Evolutionary conservation across 805 yeast genomes (phyloP).

Genomic region (Schwanniomyces pseudopolymorphus): DNA sequence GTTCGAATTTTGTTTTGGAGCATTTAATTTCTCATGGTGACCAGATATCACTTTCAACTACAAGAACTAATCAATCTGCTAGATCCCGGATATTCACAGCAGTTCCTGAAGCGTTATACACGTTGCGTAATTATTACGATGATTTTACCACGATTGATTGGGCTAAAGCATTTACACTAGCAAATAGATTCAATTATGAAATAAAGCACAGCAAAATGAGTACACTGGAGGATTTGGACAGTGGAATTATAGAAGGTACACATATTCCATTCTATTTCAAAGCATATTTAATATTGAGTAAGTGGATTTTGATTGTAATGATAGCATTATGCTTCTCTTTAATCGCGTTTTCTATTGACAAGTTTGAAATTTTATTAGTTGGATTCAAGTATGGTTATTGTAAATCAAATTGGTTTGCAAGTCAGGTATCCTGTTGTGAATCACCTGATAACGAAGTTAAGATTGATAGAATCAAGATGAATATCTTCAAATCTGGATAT

Average conservation of each 20-base stretch:
- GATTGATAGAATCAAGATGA: constrained; percentile 3
- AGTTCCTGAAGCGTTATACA: constrained; percentile 15
- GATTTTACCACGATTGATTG: constrained; percentile 64
- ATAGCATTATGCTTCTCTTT: constrained; percentile 47
- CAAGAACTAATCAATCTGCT: constrained; percentile 12
- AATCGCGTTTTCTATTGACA: constrained; percentile 51
- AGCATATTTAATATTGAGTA: constrained; percentile 39
- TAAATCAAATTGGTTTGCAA: constrained; percentile 40
- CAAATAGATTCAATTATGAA: constrained; percentile 40
- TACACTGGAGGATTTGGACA: constrained; percentile 4
- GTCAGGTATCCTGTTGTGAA: constrained; percentile 44
- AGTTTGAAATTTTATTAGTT: constrained; percentile 45
- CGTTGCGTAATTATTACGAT: constrained; percentile 45
- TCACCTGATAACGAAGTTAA: background rate
- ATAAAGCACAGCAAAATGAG: constrained; percentile 32
- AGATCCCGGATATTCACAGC: constrained; percentile 13
- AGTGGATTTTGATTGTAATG: constrained; percentile 50
- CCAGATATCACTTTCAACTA: constrained; percentile 9
- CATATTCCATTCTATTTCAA: constrained; percentile 21
- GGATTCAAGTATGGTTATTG: constrained; percentile 57
- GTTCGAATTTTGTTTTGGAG: background rate
- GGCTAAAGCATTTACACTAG: constrained; percentile 49
- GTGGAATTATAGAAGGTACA: constrained; percentile 1
- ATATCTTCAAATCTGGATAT: constrained; percentile 21
- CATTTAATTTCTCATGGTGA: background rate